Evolutionary conservation across 306 rosid species (phyloP).

Genomic region (Dalbergia cochinchinensis): DNA sequence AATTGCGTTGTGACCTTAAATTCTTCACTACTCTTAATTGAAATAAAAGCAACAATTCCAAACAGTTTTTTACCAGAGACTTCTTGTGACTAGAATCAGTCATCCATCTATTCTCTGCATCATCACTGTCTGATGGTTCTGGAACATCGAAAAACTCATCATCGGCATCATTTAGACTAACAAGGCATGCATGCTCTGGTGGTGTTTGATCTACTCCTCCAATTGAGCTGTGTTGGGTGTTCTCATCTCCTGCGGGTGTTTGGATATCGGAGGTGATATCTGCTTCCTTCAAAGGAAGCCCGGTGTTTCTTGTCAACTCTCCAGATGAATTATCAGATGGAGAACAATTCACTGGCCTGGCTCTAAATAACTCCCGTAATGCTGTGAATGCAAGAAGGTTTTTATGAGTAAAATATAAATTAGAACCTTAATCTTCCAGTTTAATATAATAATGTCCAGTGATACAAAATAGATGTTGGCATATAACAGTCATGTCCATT

Average conservation of each 20-base stretch:
- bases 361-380: constrained; percentile 74
- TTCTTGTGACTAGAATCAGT: constrained; percentile 57
- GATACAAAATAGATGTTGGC: constrained; percentile 34
- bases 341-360: constrained; percentile 62
- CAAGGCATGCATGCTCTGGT: constrained; percentile 62
- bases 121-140: constrained; percentile 72
- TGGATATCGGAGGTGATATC: constrained; percentile 52
- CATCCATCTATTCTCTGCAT: constrained; percentile 81
- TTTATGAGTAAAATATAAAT: constrained; percentile 32
- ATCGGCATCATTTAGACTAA: constrained; percentile 62
- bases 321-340: constrained; percentile 63
- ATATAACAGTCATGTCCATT: constrained; percentile 1
- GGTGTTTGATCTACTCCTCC: constrained; percentile 60
- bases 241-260: constrained; percentile 48
- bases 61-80: constrained; percentile 52
- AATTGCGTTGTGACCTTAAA: too few relatives aligned
- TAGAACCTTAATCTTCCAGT: constrained; percentile 29
- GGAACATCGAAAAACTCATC: constrained; percentile 92
- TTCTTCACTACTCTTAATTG: too few relatives aligned
- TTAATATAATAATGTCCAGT: background rate
- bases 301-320: constrained; percentile 56
- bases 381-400: constrained; percentile 63
- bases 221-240: constrained; percentile 42
- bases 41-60: constrained; percentile 4
- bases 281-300: constrained; percentile 54